Evolutionary conservation across 2,329 filamentous ascomycete species (phyloP), one percentile per base, ranked within the genome.

Genomic region (Trichophyton benhamiae): DNA sequence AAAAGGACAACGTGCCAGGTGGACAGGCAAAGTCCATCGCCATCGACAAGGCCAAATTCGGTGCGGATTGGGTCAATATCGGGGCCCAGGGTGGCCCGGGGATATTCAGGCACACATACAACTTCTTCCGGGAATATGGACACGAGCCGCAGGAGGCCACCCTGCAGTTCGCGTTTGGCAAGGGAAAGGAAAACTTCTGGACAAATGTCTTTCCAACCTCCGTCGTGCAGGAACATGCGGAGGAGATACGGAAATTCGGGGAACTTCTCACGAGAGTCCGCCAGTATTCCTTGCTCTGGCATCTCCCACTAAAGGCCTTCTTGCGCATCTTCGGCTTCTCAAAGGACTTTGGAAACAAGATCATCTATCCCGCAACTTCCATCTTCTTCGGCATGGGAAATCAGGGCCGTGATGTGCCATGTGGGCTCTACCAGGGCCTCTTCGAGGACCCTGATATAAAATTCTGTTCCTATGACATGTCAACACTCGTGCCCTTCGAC

Each of bases 351-450:
- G 82, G 81, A 15, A 85, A 89, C 67, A 84, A 83, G 41, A 85
- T 90, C 72, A 83, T 87, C 0, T 78, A 87, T 62, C 87, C 87
- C 0, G 82, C 90, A 70, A 82, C 89, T 36, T 87, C 87, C 0
- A 75, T 90, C 0, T 89, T 91, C 68, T 76, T 90, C 0, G 87
- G 87, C 0, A 89, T 87, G 0, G 86, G 87, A 1, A 90, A 90
- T 66, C 85, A 88, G 67, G 87, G 87, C 0, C 83, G 86, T 0
- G 83, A 88, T 64, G 86, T 90, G 0, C 83, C 87, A 0, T 82
- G 80, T 48, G 85, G 86, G 25, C 84, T 90, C 38, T 76, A 90
- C 3, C 82, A 85, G 68, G 74, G 82, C 3, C 71, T 86, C 0
- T 84, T 83, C 58, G 75, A 82, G 62, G 80, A 82, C 61, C 80